Conservation (phyloP, 305 asterid genomes). For the Fraxinus nigra region DNA sequence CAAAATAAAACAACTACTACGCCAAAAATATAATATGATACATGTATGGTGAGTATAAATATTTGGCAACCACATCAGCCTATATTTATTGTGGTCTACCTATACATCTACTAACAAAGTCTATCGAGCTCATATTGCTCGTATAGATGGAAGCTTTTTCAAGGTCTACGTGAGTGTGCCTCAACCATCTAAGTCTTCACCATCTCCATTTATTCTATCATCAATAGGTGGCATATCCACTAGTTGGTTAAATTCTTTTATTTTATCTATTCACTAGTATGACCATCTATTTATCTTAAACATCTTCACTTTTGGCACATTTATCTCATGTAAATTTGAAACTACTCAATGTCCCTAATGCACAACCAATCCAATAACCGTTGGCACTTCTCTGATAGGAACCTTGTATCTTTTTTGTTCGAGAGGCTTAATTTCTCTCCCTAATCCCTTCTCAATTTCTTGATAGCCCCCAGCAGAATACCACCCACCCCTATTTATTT, state of each 20-base stretch:
- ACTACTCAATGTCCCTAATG: background rate
- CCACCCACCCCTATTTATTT: background rate
- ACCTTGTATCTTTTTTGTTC: background rate
- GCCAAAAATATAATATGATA: background rate
- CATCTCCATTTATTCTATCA: background rate
- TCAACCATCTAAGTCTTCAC: background rate
- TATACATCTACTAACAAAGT: background rate
- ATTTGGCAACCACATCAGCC: background rate
- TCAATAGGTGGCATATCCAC: background rate
- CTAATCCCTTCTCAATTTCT: background rate
- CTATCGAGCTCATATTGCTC: background rate
- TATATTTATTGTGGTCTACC: background rate
- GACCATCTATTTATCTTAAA: background rate
- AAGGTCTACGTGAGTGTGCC: background rate
- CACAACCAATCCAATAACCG: background rate
- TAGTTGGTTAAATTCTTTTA: background rate
- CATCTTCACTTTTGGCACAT: background rate
- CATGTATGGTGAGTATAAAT: background rate
- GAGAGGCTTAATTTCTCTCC: background rate
- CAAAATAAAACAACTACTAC: background rate
- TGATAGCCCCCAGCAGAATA: background rate
- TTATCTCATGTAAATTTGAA: background rate
- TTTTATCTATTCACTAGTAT: background rate
- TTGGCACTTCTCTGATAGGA: background rate
- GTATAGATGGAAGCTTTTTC: background rate